phyloP scores from a whole-genome alignment of 2,329 filamentous ascomycete genomes.

The Sordariomycetes sp. region DNA sequence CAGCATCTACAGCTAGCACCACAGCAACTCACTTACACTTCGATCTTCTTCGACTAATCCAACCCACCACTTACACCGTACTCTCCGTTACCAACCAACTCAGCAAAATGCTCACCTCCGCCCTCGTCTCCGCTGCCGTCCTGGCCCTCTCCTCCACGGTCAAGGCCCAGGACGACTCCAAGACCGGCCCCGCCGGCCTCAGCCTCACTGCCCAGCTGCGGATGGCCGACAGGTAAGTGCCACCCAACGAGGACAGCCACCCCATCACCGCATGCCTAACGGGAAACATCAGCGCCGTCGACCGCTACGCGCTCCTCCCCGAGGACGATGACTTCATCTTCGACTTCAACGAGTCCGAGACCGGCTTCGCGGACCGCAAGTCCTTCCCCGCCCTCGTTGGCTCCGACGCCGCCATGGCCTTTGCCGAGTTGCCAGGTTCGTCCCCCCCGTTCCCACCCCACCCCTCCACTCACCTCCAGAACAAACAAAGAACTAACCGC shows the following conservation, averaged over 20 bases:
- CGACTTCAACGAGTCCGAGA: constrained; percentile 33
- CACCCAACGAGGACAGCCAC: not conserved
- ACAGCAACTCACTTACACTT: too few species aligned
- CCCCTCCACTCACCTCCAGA: not conserved
- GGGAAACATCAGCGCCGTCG: constrained; percentile 21
- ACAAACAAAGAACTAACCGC: not conserved
- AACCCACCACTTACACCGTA: not conserved
- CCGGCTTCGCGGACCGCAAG: constrained; percentile 15
- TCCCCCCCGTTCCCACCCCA: not conserved
- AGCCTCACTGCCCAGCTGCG: constrained; percentile 23
- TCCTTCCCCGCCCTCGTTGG: constrained; percentile 43
- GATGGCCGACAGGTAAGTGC: constrained; percentile 25
- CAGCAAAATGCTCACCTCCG: not conserved
- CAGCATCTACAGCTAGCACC: too few species aligned
- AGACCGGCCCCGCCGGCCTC: not conserved
- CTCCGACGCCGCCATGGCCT: constrained; percentile 11
- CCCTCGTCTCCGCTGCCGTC: not conserved
- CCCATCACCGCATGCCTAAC: not conserved
- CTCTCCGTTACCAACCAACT: not conserved
- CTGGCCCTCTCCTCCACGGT: not conserved
- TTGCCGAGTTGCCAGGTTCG: not conserved
- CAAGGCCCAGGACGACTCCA: not conserved
- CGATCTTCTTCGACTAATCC: not conserved
- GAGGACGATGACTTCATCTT: constrained; percentile 35
- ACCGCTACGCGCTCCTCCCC: constrained; percentile 30